Base-by-base conservation (phyloP, 768 basidiomycete genomes). In the Pleurotus citrinopileatus region DNA sequence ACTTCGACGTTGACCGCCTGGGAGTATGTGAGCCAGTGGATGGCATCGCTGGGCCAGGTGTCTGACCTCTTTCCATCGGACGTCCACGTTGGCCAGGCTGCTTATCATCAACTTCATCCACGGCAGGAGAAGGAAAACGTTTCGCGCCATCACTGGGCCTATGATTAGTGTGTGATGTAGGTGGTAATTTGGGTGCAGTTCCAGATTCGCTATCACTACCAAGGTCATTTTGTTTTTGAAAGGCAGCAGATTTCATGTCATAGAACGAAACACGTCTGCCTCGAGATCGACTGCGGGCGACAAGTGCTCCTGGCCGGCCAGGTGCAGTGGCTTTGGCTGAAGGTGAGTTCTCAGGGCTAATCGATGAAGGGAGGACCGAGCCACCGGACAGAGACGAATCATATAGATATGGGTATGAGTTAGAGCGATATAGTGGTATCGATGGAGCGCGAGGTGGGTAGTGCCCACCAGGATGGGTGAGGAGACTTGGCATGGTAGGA, bases 261-360 rank as follows among this genome's bases (percentile, higher is more conserved):
- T 27, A 17, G 17, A 44, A 44, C 1, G 43, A 44, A 5, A 44
- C 43, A 26, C 43, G 43, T 22, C 43, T 44, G 20, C 43, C 43
- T 98, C 98, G 70, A 90, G 98, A n/a, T 69, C 98, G 56, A 93
- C 91, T 2, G 91, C 95, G 34, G 94, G 94, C 59, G 95, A 94
- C 65, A 79, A 91, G 78, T 91, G 91, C 89, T 93, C 67, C 19
- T 87, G 71, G 23, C 52, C 40, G 25, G 17, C 51, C 29, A n/a
- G n/a, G n/a, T n/a, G n/a, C n/a, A n/a, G 38, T 19, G 38, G 38
- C 19, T 22, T 44, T 44, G 19, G 19, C 23, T 12, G 43, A 22
- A 44, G 43, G 17, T 12, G 43, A 44, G 25, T 2, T 27, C 22
- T 44, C 43, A 10, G 43, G 43, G 43, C 38, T 40, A n/a, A n/a